A percentile compares a stretch with the other conserved stretches of the same genome.
Conservation (phyloP, 2,329 filamentous ascomycete genomes). For the Colletotrichum sp. region DNA sequence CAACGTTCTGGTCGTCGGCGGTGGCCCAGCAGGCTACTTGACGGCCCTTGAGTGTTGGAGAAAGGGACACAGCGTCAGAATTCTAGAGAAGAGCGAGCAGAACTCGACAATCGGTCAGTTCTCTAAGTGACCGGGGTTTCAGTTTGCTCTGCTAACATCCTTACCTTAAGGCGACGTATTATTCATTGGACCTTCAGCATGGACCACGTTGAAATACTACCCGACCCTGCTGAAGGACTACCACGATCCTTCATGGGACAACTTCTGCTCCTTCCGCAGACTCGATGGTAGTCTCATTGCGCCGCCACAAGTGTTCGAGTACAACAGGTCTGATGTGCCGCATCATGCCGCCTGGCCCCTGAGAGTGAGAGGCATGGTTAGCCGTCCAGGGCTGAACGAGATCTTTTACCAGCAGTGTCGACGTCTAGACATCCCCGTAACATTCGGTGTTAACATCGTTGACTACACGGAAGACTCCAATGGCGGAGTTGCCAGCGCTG, state of each 20-base stretch:
- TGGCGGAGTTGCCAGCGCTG: background rate
- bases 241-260: background rate
- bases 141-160: background rate
- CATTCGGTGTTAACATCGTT: background rate
- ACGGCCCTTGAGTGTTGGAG: background rate
- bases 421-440: background rate
- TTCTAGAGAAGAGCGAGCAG: background rate
- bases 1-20: background rate
- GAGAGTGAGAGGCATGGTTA: background rate
- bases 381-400: background rate
- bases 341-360: background rate
- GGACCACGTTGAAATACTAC: background rate
- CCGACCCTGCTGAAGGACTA: background rate
- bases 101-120: background rate
- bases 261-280: background rate
- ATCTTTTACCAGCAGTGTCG: background rate
- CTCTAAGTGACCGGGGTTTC: background rate
- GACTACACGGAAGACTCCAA: background rate
- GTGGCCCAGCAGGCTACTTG: background rate
- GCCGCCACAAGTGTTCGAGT: background rate
- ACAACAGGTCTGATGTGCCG: background rate
- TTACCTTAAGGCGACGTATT: background rate
- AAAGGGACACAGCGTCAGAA: background rate
- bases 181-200: background rate
- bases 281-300: background rate